phyloP scores from a whole-genome alignment of 1,284 basidiomycete species.

The Wolfiporia cocos region DNA sequence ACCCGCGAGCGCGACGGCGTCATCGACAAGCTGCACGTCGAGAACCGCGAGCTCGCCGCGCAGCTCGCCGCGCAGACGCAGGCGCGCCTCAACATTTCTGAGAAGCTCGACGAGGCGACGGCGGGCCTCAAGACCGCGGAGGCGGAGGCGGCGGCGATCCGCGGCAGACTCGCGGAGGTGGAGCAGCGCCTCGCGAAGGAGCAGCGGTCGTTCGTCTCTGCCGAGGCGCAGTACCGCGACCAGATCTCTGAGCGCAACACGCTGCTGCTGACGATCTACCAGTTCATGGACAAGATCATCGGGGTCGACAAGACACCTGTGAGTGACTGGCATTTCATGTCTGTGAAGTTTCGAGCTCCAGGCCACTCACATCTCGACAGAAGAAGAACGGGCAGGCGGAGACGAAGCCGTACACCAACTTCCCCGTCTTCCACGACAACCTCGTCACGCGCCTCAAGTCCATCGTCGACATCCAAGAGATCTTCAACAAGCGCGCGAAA shows the following conservation, averaged over 20 bases:
- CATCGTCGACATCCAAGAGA: constrained; percentile 76
- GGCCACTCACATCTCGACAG: constrained; percentile 29
- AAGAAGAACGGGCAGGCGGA: constrained; percentile 71
- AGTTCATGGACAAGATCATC: constrained; percentile 92
- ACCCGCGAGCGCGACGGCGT: constrained; percentile 63
- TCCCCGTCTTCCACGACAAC: constrained; percentile 91
- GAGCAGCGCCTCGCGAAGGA: constrained; percentile 83
- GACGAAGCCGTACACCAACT: constrained; percentile 90
- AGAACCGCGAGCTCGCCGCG: constrained; percentile 72
- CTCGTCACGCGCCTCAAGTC: constrained; percentile 84
- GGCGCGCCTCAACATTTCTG: constrained; percentile 74
- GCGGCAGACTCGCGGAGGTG: constrained; percentile 63
- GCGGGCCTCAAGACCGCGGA: constrained; percentile 59
- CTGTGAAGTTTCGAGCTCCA: constrained; percentile 1
- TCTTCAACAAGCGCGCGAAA: constrained; percentile 85
- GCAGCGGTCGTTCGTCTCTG: constrained; percentile 64
- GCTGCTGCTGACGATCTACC: constrained; percentile 86
- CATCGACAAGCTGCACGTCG: constrained; percentile 69
- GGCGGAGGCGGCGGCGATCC: constrained; percentile 51
- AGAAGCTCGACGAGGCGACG: constrained; percentile 77
- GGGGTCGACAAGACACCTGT: constrained; percentile 83
- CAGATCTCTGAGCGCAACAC: constrained; percentile 92
- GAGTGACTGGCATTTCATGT: constrained; percentile 26
- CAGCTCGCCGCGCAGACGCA: constrained; percentile 82
- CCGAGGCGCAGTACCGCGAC: constrained; percentile 81